Conservation (phyloP, 1,284 basidiomycete genomes). For the Cryptococcus sp. region DNA sequence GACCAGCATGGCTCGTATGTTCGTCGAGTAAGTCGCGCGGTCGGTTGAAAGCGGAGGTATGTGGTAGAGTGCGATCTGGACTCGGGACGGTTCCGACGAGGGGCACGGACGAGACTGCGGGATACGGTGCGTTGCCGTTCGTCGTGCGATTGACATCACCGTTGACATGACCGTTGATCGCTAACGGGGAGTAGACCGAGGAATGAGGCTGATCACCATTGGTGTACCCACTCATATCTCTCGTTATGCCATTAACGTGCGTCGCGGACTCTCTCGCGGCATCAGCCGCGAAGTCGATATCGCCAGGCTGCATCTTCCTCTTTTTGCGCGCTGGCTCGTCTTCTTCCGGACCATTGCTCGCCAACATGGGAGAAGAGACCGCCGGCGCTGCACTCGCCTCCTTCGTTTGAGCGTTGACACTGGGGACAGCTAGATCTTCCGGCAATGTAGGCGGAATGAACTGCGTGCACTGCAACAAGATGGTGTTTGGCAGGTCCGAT, state of each 20-base stretch:
- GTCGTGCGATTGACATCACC: not conserved
- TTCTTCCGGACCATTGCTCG: not conserved
- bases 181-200: not conserved
- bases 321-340: not conserved
- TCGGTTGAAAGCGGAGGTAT: too few relatives aligned
- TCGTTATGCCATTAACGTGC: not conserved
- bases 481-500: constrained; percentile 3
- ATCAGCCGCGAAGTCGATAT: not conserved
- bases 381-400: too few relatives aligned
- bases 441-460: constrained; percentile 32
- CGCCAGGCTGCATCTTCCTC: not conserved
- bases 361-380: too few relatives aligned
- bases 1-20: too few relatives aligned
- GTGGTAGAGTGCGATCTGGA: too few relatives aligned
- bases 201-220: not conserved
- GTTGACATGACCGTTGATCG: too few relatives aligned
- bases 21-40: too few relatives aligned
- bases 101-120: too few relatives aligned
- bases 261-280: not conserved
- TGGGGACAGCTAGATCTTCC: constrained; percentile 9
- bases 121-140: not conserved
- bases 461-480: constrained; percentile 25
- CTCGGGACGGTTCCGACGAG: too few relatives aligned
- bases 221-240: not conserved
- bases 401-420: too few relatives aligned